A percentile compares a stretch with the other conserved stretches of the same genome.
These are phyloP conservation scores for Leccinum rimulosum DNA, from an alignment of 768 basidiomycete genomes.

Conservation along the genomic window DNA sequence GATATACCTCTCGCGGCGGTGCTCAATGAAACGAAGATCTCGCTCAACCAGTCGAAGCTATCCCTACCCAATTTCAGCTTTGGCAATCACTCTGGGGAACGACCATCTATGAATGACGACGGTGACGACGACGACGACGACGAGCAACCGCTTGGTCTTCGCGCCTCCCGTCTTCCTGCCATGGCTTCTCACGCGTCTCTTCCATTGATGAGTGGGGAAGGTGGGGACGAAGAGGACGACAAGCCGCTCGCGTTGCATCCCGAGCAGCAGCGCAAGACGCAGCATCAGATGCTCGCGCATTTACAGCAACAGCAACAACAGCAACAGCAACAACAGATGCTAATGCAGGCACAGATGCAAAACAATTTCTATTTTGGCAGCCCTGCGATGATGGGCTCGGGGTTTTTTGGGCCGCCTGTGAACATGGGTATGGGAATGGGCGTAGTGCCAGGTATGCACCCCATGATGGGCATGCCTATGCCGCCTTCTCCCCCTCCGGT, in stretches of 20 bases:
- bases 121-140: conserved; percentile 52
- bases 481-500: conserved; percentile 59
- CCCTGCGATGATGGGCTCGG: conserved; percentile 66
- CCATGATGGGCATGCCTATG: conserved; percentile 39
- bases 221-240: conserved; percentile 64
- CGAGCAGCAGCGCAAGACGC: conserved; percentile 75
- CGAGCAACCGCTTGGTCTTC: conserved; percentile 68
- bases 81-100: conserved; percentile 28
- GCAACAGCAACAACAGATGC: conserved; percentile 58
- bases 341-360: conserved; percentile 77
- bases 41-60: conserved; percentile 41
- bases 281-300: conserved; percentile 41
- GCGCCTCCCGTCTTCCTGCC: conserved; percentile 47
- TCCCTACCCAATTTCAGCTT: conserved; percentile 45
- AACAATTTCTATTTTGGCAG: conserved; percentile 71
- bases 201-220: conserved; percentile 36
- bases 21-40: conserved; percentile 45
- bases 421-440: conserved; percentile 34
- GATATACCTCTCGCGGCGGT: conserved; percentile 63
- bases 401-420: conserved; percentile 61
- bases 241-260: conserved; percentile 70
- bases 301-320: conserved; percentile 41
- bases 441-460: conserved; percentile 37
- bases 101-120: conserved; percentile 37
- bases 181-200: conserved; percentile 26